phyloP scores from a whole-genome alignment of 441 rosid genomes.

The Populus hybrid region DNA sequence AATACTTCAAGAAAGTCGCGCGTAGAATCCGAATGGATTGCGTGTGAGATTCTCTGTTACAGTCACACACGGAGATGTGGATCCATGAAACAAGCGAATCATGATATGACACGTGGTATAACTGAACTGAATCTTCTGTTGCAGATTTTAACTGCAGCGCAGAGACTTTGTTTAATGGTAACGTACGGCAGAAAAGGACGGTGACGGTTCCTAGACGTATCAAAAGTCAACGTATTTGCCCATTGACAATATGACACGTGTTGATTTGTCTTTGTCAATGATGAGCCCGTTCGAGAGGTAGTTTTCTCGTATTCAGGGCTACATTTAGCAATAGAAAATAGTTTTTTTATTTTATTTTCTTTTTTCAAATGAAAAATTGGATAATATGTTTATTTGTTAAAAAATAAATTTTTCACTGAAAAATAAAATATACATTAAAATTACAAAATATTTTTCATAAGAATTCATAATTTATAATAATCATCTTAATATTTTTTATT shows the following conservation, averaged over 20 bases:
- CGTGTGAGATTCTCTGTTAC: constrained; percentile 1
- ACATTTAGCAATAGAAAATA: neutral
- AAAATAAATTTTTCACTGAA: too few relatives aligned
- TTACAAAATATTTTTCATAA: too few relatives aligned
- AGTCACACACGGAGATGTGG: neutral
- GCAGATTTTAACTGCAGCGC: neutral
- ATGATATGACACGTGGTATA: constrained; percentile 7
- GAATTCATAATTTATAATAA: too few relatives aligned
- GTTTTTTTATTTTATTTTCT: too few relatives aligned
- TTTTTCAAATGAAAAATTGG: too few relatives aligned
- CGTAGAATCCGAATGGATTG: constrained; percentile 8
- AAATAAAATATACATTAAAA: too few relatives aligned
- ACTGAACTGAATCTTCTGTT: neutral
- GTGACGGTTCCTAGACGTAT: too few relatives aligned
- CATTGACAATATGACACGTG: neutral
- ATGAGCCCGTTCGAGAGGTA: neutral
- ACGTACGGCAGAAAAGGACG: neutral
- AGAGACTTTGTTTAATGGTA: neutral
- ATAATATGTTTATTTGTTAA: too few relatives aligned
- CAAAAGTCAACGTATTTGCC: neutral
- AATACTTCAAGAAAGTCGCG: neutral
- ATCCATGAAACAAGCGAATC: constrained; percentile 2
- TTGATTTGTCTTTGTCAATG: neutral
- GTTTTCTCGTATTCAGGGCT: too few relatives aligned
- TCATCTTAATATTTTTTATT: too few relatives aligned